Base-by-base conservation (phyloP, 805 yeast genomes). In the Saturnispora bothae region DNA sequence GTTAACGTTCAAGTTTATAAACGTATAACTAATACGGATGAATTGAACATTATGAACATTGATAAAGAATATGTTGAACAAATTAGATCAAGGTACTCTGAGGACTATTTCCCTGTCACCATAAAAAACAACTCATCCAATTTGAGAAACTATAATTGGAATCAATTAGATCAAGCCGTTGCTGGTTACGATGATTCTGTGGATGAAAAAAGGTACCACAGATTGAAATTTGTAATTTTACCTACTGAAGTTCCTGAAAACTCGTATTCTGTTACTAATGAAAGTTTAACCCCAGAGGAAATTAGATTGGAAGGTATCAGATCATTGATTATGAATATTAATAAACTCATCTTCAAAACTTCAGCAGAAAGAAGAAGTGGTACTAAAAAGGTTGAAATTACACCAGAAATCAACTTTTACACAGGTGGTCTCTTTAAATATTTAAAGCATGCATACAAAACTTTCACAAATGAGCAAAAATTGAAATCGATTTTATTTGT, bases 251-350 rank as follows among this genome's bases (percentile, higher is more conserved):
- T 78, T 15, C 79, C 86, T 1, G 68, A 74, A 41, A 67, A 68
- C 45, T 65, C 68, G 41, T 60, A 45, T 59, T 53, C 53, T 8
- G 36, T 57, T 5, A 53, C 53, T 1, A 71, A 69, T 44, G 95
- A 84, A 48, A 67, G 69, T 19, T 62, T 88, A 36, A 71, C 76
- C 0, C 76, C 80, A 3, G 98, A 89, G 53, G 97, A 89, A 57
- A 71, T 82, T n/a, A 63, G 95, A 40, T 69, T 89, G n/a, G 97
- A 89, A 54, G 98, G 97, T 1, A 62, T 89, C 16, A 64, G 89
- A 32, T 74, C 76, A 33, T 60, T 83, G 43, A 78, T 79, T 41
- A 65, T 74, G 1, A 58, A 72, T 21, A 70, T 86, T 12, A 78
- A 79, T 45, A 68, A 76, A 44, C 71, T 78, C 2, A 63, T 68